Percentiles rank a stretch among this genome's conserved stretches.
Conservation (phyloP, 2,329 filamentous ascomycete genomes). For the Penicillium sp. region DNA sequence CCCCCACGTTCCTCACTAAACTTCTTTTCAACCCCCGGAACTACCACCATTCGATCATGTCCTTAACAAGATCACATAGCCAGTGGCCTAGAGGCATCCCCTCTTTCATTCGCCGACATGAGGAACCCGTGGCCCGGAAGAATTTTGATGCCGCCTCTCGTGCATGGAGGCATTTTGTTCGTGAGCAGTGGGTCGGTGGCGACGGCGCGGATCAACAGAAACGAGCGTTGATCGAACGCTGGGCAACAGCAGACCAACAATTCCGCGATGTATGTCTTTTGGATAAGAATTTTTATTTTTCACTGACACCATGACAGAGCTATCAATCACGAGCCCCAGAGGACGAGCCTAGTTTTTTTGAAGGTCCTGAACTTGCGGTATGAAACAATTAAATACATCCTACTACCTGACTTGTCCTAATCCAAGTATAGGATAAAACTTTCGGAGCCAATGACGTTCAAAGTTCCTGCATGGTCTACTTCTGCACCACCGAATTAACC, state of each 20-base stretch:
- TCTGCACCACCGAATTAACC: conserved; percentile 10
- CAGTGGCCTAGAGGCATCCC: conserved; percentile 11
- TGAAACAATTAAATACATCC: conserved; percentile 7
- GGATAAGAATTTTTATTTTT: conserved; percentile 1
- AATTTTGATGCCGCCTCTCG: conserved; percentile 9
- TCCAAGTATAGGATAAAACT: not conserved
- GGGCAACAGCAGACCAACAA: conserved; percentile 13
- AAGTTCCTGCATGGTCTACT: not conserved
- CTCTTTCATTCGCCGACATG: conserved; percentile 10
- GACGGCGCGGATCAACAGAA: conserved; percentile 10
- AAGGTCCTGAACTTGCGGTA: conserved; percentile 3
- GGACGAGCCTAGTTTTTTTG: conserved; percentile 6
- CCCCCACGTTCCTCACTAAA: too few relatives aligned
- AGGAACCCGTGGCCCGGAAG: conserved; percentile 5
- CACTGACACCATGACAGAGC: conserved; percentile 2
- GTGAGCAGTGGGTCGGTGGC: conserved; percentile 11
- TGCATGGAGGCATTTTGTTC: conserved; percentile 14
- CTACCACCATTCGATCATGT: conserved; percentile 1
- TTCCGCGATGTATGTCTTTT: conserved; percentile 8
- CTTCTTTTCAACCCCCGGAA: not conserved
- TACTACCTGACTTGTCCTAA: conserved; percentile 3
- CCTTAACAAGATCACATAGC: conserved; percentile 1
- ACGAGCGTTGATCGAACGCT: conserved; percentile 11
- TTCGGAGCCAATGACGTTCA: not conserved
- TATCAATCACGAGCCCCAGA: conserved; percentile 12